Evolutionary conservation across 768 basidiomycete genomes (phyloP).

Genomic region (Hebeloma cylindrosporum): DNA sequence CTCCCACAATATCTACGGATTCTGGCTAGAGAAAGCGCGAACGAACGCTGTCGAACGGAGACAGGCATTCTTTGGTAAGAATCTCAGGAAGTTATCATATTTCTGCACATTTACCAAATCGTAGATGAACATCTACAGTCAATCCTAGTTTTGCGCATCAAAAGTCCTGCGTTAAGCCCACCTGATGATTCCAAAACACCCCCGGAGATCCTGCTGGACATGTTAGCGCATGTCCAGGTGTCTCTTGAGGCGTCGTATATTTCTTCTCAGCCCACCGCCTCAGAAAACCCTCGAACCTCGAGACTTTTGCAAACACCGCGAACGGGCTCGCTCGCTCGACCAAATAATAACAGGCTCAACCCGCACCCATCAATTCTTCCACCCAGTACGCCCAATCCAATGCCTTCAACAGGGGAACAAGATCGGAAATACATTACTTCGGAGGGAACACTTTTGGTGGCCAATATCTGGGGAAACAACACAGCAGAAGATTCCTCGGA

Average conservation of each 20-base stretch:
- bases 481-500: constrained; percentile 46
- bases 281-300: constrained; percentile 35
- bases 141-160: constrained; percentile 52
- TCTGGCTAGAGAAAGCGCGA: constrained; percentile 57
- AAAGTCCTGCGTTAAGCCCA: constrained; percentile 50
- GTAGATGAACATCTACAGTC: constrained; percentile 58
- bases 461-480: constrained; percentile 75
- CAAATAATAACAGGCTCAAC: constrained; percentile 35
- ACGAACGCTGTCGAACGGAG: constrained; percentile 49
- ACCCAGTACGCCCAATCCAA: constrained; percentile 82
- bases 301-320: constrained; percentile 53
- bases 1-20: constrained; percentile 43
- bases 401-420: constrained; percentile 66
- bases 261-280: constrained; percentile 43
- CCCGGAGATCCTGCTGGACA: constrained; percentile 51
- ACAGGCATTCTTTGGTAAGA: constrained; percentile 76
- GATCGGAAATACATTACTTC: constrained; percentile 78
- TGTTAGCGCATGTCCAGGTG: constrained; percentile 71
- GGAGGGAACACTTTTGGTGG: constrained; percentile 72
- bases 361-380: constrained; percentile 71
- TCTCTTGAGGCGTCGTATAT: constrained; percentile 84
- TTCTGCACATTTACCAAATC: constrained; percentile 25
- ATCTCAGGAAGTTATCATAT: constrained; percentile 9
- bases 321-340: constrained; percentile 42
- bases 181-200: constrained; percentile 39